These are phyloP conservation scores for Penicillium sp. DNA, from an alignment of 2,329 filamentous ascomycete species.

Conservation along the genomic window DNA sequence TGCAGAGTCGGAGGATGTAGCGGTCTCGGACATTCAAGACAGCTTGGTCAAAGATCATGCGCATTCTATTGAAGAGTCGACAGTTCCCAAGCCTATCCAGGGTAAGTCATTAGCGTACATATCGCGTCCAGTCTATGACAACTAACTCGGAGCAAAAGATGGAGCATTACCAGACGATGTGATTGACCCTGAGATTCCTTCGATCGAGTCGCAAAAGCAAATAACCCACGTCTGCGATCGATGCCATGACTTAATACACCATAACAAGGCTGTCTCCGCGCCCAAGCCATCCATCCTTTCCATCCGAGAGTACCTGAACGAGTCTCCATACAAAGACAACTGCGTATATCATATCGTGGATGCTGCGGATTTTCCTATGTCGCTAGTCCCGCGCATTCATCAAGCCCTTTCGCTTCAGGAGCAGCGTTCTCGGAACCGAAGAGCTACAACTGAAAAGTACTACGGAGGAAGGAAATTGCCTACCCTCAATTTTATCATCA, in stretches of 20 bases:
- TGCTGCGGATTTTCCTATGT: conserved; percentile 95
- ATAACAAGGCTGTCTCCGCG: conserved; percentile 69
- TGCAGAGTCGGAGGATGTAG: conserved; percentile 16
- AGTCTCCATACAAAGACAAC: conserved; percentile 86
- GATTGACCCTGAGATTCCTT: conserved; percentile 17
- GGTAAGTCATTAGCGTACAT: conserved; percentile 6
- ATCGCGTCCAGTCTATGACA: background rate
- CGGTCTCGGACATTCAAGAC: conserved; percentile 4
- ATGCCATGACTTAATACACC: conserved; percentile 78
- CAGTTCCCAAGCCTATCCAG: conserved; percentile 14
- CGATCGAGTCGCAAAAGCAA: conserved; percentile 19
- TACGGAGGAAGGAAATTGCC: conserved; percentile 68
- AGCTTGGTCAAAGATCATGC: background rate
- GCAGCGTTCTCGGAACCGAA: conserved; percentile 75
- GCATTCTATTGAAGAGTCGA: background rate
- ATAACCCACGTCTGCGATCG: conserved; percentile 66
- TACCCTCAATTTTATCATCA: conserved; percentile 88
- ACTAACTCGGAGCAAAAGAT: conserved; percentile 10
- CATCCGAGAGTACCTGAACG: conserved; percentile 77
- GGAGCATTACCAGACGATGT: conserved; percentile 23
- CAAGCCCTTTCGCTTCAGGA: conserved; percentile 68
- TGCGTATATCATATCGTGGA: conserved; percentile 95
- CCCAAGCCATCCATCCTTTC: conserved; percentile 77
- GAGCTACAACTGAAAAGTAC: conserved; percentile 67
- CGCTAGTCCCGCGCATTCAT: conserved; percentile 74